Conservation (phyloP, 1,139 yeast species). For the Geotrichum candidum region DNA sequence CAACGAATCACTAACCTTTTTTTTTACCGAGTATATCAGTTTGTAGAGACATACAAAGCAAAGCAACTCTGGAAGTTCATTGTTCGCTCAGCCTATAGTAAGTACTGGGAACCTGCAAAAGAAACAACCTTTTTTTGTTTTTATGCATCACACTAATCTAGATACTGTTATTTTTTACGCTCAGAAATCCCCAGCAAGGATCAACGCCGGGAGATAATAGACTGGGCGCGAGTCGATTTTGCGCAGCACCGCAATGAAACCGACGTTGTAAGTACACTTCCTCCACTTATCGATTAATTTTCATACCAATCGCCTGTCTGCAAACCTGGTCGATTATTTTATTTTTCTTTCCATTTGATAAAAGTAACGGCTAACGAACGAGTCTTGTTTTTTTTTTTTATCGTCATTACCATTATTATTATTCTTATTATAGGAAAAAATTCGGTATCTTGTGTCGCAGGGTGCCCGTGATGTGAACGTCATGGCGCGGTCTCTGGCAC, state of each 20-base stretch:
- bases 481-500: conserved; percentile 25
- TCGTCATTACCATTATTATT: background rate
- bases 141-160: background rate
- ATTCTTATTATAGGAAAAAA: conserved; percentile 22
- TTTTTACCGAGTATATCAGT: conserved; percentile 21
- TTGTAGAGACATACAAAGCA: conserved; percentile 34
- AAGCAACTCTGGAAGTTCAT: conserved; percentile 33
- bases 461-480: conserved; percentile 35
- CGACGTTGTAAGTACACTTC: conserved; percentile 25
- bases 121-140: background rate
- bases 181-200: conserved; percentile 18
- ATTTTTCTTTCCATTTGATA: conserved; percentile 31
- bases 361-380: conserved; percentile 19
- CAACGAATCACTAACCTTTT: background rate
- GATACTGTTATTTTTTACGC: background rate
- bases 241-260: conserved; percentile 29
- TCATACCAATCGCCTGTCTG: conserved; percentile 7
- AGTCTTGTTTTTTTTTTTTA: conserved; percentile 2
- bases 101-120: conserved; percentile 8
- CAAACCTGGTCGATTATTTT: conserved; percentile 21
- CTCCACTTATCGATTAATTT: background rate
- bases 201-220: conserved; percentile 30
- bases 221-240: conserved; percentile 37
- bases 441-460: conserved; percentile 32
- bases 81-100: conserved; percentile 32